phyloP scores from a whole-genome alignment of 345 rosid species.

The rapeseed (Brassica napus) region DNA sequence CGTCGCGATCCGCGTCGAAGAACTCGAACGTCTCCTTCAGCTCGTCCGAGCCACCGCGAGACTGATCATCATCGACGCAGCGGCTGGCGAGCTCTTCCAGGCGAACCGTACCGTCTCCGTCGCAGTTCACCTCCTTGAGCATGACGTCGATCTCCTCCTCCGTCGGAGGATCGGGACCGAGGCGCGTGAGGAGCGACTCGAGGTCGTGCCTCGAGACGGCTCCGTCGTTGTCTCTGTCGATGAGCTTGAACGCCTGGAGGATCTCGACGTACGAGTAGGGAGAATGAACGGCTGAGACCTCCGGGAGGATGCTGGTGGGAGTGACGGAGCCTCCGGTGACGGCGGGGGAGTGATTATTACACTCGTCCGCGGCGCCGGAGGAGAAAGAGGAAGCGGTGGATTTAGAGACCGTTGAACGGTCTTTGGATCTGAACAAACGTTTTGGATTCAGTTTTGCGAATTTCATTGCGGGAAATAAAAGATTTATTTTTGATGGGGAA shows the following conservation, averaged over 20 bases:
- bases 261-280: constrained; percentile 44
- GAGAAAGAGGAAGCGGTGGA: constrained; percentile 51
- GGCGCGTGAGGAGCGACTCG: constrained; percentile 57
- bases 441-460: constrained; percentile 58
- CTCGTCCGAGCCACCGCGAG: constrained; percentile 51
- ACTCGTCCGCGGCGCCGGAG: constrained; percentile 29
- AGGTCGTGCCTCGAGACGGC: constrained; percentile 56
- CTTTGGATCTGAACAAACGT: constrained; percentile 54
- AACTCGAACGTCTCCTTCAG: constrained; percentile 69
- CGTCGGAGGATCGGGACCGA: constrained; percentile 52
- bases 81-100: constrained; percentile 53
- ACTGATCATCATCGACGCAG: constrained; percentile 25
- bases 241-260: constrained; percentile 50
- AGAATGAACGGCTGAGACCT: constrained; percentile 40
- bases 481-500: background rate
- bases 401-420: constrained; percentile 47
- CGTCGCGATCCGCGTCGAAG: constrained; percentile 86
- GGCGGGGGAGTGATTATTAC: constrained; percentile 21
- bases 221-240: constrained; percentile 65
- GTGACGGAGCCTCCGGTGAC: constrained; percentile 40
- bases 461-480: constrained; percentile 39
- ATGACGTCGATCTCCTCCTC: constrained; percentile 61
- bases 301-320: constrained; percentile 72
- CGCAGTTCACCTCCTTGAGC: constrained; percentile 47
- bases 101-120: constrained; percentile 41